Conservation (phyloP, 305 asterid genomes). For the Plantago coronopus region DNA sequence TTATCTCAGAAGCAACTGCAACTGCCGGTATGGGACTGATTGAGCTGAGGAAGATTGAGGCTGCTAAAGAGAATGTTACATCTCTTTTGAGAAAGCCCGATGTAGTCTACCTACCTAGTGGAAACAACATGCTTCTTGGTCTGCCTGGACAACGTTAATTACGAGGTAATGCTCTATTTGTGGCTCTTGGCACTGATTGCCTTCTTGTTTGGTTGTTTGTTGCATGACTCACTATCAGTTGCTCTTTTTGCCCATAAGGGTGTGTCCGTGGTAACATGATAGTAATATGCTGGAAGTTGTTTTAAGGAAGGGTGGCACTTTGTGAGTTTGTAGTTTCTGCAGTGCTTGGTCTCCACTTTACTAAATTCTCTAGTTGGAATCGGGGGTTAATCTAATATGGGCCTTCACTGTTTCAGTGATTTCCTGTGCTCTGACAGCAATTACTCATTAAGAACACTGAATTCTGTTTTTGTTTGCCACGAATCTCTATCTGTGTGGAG, state of each 20-base stretch:
- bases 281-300: too few species aligned
- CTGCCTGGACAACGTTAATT: slow-evolving; percentile 54
- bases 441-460: too few species aligned
- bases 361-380: too few species aligned
- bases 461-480: too few species aligned
- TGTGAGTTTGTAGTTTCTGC: too few species aligned
- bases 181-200: background rate
- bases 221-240: background rate
- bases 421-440: too few species aligned
- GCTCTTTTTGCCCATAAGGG: background rate
- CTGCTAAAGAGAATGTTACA: slow-evolving; percentile 71
- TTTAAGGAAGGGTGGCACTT: too few species aligned
- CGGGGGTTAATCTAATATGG: too few species aligned
- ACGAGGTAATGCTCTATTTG: slow-evolving; percentile 20
- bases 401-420: too few species aligned
- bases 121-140: slow-evolving; percentile 79
- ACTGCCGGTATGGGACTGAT: slow-evolving; percentile 87
- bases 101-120: slow-evolving; percentile 67
- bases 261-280: background rate
- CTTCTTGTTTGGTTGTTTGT: background rate
- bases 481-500: too few species aligned
- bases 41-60: slow-evolving; percentile 94
- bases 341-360: too few species aligned
- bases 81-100: slow-evolving; percentile 63
- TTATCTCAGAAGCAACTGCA: slow-evolving; percentile 89